phyloP scores from a whole-genome alignment of 2,329 filamentous ascomycete genomes.

The Alternaria consortialis region DNA sequence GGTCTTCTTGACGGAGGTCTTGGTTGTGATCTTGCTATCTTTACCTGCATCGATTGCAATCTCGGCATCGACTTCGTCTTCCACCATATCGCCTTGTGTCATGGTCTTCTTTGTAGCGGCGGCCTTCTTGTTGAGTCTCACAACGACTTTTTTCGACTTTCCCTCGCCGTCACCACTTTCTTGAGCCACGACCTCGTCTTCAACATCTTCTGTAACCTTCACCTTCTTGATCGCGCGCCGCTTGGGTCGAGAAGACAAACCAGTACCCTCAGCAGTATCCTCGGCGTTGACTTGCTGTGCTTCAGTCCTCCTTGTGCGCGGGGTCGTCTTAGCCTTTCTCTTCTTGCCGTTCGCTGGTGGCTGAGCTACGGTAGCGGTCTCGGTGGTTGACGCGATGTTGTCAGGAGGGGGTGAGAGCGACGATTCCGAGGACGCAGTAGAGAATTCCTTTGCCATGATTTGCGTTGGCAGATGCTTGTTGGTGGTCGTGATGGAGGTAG shows the following conservation, averaged over 20 bases:
- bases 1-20: not conserved
- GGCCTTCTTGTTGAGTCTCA: not conserved
- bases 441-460: slow-evolving; percentile 32
- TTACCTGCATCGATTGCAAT: slow-evolving; percentile 13
- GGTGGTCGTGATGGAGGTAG: not conserved
- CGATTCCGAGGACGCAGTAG: slow-evolving; percentile 26
- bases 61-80: not conserved
- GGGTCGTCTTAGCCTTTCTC: slow-evolving; percentile 37
- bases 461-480: not conserved
- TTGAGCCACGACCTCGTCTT: slow-evolving; percentile 23
- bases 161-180: slow-evolving; percentile 12
- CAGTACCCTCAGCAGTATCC: slow-evolving; percentile 2
- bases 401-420: slow-evolving; percentile 37
- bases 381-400: slow-evolving; percentile 8
- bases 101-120: slow-evolving; percentile 1
- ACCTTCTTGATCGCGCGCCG: slow-evolving; percentile 26
- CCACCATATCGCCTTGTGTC: not conserved
- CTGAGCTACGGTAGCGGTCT: slow-evolving; percentile 17
- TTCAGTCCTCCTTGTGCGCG: slow-evolving; percentile 21
- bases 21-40: not conserved
- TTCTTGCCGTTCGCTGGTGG: slow-evolving; percentile 29
- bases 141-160: slow-evolving; percentile 18
- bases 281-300: slow-evolving; percentile 12
- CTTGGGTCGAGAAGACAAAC: slow-evolving; percentile 23
- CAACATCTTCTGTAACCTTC: slow-evolving; percentile 27